phyloP scores from a whole-genome alignment of 148 eudicot species.

The Camellia granthamiana region DNA sequence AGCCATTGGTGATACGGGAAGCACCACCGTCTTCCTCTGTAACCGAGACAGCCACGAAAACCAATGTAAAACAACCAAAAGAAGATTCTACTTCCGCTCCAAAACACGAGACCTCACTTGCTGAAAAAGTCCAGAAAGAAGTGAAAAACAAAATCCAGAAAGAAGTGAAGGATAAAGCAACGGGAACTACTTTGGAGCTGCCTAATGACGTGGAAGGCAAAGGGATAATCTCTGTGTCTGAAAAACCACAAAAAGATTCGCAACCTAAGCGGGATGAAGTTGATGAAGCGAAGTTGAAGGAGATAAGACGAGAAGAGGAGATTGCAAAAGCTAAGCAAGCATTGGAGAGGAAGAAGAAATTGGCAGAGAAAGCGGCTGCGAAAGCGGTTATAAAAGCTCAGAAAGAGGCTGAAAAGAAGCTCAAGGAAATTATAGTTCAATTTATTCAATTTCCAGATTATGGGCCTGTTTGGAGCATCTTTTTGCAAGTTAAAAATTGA shows the following conservation, averaged over 20 bases:
- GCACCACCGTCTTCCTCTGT: slow-evolving; percentile 29
- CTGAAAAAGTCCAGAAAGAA: slow-evolving; percentile 37
- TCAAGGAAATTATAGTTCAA: slow-evolving; percentile 46
- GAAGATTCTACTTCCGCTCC: slow-evolving; percentile 35
- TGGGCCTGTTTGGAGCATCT: too few species aligned
- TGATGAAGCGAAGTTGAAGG: slow-evolving; percentile 62
- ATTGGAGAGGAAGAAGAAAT: slow-evolving; percentile 82
- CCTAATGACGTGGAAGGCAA: slow-evolving; percentile 32
- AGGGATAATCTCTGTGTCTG: slow-evolving; percentile 34
- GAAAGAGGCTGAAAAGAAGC: slow-evolving; percentile 95
- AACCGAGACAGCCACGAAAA: slow-evolving; percentile 29
- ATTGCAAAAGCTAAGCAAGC: slow-evolving; percentile 72
- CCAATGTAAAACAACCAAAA: slow-evolving; percentile 39
- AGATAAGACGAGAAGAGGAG: slow-evolving; percentile 74
- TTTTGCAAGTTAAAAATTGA: too few species aligned
- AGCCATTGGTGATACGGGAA: slow-evolving; percentile 56
- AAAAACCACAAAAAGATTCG: slow-evolving; percentile 34
- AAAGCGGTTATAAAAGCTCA: slow-evolving; percentile 84
- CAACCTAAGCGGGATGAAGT: slow-evolving; percentile 33
- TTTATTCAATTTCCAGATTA: background rate
- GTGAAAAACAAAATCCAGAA: slow-evolving; percentile 26
- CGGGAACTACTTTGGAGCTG: slow-evolving; percentile 26
- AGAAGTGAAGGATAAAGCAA: slow-evolving; percentile 36
- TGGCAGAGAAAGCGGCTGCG: slow-evolving; percentile 81
- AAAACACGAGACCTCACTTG: slow-evolving; percentile 23